These are phyloP conservation scores for Gaeumannomyces tritici DNA, from an alignment of 2,329 filamentous ascomycete species.

Conservation along the genomic window DNA sequence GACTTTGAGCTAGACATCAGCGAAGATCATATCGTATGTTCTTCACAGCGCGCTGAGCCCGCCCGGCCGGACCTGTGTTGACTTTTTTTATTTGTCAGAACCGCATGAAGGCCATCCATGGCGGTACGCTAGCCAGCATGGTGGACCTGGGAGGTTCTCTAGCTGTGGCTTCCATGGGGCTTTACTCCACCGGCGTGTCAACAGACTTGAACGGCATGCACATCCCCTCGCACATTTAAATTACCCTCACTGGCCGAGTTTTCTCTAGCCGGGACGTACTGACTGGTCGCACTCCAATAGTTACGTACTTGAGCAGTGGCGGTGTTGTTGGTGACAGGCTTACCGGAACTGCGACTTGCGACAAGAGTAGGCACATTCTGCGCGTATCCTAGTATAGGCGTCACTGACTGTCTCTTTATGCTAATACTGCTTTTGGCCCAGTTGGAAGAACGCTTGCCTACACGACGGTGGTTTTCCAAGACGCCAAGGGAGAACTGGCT, in stretches of 20 bases:
- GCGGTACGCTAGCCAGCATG: slow-evolving; percentile 70
- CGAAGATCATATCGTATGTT: slow-evolving; percentile 62
- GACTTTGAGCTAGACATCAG: slow-evolving; percentile 69
- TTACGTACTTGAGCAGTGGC: slow-evolving; percentile 53
- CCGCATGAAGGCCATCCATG: slow-evolving; percentile 65
- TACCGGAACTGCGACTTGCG: slow-evolving; percentile 46
- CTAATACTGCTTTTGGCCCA: slow-evolving; percentile 14
- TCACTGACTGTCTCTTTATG: neutral
- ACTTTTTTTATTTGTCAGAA: slow-evolving; percentile 41
- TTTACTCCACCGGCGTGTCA: slow-evolving; percentile 54
- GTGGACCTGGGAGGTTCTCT: slow-evolving; percentile 58
- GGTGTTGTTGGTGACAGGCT: slow-evolving; percentile 48
- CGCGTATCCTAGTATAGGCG: neutral
- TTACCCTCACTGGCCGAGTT: neutral
- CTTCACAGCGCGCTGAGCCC: neutral
- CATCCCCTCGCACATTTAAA: neutral
- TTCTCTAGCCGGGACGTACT: neutral
- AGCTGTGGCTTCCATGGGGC: slow-evolving; percentile 53
- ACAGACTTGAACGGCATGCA: slow-evolving; percentile 51
- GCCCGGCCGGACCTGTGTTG: neutral
- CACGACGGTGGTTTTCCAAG: slow-evolving; percentile 49
- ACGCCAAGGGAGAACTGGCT: slow-evolving; percentile 47
- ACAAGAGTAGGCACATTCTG: slow-evolving; percentile 41
- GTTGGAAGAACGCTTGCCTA: slow-evolving; percentile 57
- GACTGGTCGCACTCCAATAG: slow-evolving; percentile 22